A percentile compares a stretch with the other conserved stretches of the same genome.
Evolutionary conservation across 2,329 filamentous ascomycete genomes (phyloP).

Genomic region (Calonectria naviculata): DNA sequence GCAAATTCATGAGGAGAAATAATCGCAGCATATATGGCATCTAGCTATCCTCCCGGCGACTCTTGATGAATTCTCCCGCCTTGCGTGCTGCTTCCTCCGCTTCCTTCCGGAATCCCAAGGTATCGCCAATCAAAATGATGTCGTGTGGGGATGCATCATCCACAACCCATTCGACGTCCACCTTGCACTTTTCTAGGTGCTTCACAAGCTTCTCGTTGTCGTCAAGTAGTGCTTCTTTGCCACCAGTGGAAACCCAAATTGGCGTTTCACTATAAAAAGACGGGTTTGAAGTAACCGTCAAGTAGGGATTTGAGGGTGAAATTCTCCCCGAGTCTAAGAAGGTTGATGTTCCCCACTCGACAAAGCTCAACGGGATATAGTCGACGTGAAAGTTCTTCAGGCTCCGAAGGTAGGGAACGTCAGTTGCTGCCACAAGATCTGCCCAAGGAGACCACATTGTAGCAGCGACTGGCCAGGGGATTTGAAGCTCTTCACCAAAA

Average conservation of each 20-base stretch:
- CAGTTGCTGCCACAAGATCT: neutral
- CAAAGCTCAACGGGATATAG: neutral
- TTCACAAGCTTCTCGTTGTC: neutral
- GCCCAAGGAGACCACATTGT: constrained; percentile 8
- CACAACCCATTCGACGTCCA: neutral
- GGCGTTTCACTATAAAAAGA: neutral
- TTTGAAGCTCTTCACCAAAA: neutral
- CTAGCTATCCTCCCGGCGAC: neutral
- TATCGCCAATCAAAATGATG: neutral
- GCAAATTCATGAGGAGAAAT: neutral
- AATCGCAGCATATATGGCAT: too few species aligned
- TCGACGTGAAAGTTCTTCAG: neutral
- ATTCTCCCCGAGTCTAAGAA: neutral
- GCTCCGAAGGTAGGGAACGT: neutral
- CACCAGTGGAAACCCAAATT: neutral
- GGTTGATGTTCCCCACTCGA: neutral
- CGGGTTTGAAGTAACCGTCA: neutral
- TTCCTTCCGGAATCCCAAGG: neutral
- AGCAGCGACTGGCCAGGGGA: neutral
- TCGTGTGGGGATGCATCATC: neutral
- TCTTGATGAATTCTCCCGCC: neutral
- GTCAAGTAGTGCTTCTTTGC: neutral
- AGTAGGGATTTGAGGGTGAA: neutral
- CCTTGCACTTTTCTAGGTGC: neutral
- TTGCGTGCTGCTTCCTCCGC: neutral